phyloP scores from a whole-genome alignment of 2,329 filamentous ascomycete species.

The Trichoderma oligosporum region DNA sequence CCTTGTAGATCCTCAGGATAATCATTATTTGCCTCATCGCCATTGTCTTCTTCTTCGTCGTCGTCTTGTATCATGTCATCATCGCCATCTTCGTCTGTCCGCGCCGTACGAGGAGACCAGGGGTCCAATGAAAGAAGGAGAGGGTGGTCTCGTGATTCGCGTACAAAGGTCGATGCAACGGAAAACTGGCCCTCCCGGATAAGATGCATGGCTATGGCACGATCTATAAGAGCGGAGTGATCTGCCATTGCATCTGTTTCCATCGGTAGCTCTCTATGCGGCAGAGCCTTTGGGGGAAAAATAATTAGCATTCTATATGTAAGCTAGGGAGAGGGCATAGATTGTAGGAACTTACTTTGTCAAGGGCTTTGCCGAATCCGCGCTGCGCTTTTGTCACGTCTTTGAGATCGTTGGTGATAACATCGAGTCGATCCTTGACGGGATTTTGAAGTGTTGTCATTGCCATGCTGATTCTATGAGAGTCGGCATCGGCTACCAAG shows the following conservation, averaged over 20 bases:
- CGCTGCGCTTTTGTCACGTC: slow-evolving; percentile 78
- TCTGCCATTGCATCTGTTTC: slow-evolving; percentile 77
- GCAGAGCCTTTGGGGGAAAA: slow-evolving; percentile 33
- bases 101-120: slow-evolving; percentile 21
- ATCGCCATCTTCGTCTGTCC: slow-evolving; percentile 29
- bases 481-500: slow-evolving; percentile 31
- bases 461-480: slow-evolving; percentile 63
- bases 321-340: not conserved
- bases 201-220: slow-evolving; percentile 94
- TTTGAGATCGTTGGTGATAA: slow-evolving; percentile 75
- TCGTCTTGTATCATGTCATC: slow-evolving; percentile 32
- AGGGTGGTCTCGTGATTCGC: slow-evolving; percentile 55
- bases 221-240: slow-evolving; percentile 75
- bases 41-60: slow-evolving; percentile 25
- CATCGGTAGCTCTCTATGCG: slow-evolving; percentile 62
- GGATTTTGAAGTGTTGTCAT: slow-evolving; percentile 84
- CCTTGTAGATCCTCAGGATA: slow-evolving; percentile 59
- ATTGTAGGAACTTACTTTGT: slow-evolving; percentile 57
- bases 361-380: slow-evolving; percentile 78
- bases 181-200: slow-evolving; percentile 90
- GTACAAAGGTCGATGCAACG: slow-evolving; percentile 80
- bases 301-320: slow-evolving; percentile 1
- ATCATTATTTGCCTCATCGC: slow-evolving; percentile 27
- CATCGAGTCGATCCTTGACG: slow-evolving; percentile 74
- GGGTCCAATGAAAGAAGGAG: slow-evolving; percentile 26